Evolutionary conservation across 257 asterid species (phyloP).

Genomic region (Jacaranda copaia): DNA sequence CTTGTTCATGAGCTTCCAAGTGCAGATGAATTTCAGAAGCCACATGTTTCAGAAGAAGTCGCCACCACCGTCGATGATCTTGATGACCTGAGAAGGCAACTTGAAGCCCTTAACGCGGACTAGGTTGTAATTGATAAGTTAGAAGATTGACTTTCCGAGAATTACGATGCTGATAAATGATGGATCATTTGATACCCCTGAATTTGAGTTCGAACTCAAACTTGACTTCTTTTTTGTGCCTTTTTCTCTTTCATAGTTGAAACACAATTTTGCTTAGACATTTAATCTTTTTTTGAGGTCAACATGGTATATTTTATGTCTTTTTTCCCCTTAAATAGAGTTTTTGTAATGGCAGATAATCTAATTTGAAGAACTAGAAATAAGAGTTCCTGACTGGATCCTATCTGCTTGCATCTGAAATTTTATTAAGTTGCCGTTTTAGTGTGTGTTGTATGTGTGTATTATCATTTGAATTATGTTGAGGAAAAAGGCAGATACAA

Average conservation of each 20-base stretch:
- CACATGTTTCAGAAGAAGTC: constrained; percentile 47
- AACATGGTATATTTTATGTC: constrained; percentile 33
- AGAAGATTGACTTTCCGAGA: not conserved
- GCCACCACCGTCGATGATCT: constrained; percentile 62
- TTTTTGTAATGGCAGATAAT: constrained; percentile 20
- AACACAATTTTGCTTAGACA: constrained; percentile 32
- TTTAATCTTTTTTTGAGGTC: constrained; percentile 25
- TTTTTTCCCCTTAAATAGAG: too few relatives aligned
- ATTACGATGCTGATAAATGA: not conserved
- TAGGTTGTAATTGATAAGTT: constrained; percentile 24
- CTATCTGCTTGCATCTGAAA: not conserved
- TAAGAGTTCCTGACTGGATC: not conserved
- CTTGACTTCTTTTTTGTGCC: constrained; percentile 4
- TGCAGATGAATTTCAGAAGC: constrained; percentile 72
- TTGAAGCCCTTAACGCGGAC: constrained; percentile 80
- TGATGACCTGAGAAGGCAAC: constrained; percentile 82
- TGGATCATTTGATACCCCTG: not conserved
- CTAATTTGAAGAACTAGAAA: not conserved
- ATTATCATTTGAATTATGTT: too few relatives aligned
- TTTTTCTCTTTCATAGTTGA: not conserved
- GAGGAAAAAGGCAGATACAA: too few relatives aligned
- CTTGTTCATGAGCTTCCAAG: constrained; percentile 85
- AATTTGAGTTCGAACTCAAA: not conserved
- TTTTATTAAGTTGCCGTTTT: not conserved
- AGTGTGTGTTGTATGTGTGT: too few relatives aligned